A percentile compares a stretch with the other conserved stretches of the same genome.
Conservation (phyloP, 495 filamentous ascomycete genomes). For the Daldinia loculata region DNA sequence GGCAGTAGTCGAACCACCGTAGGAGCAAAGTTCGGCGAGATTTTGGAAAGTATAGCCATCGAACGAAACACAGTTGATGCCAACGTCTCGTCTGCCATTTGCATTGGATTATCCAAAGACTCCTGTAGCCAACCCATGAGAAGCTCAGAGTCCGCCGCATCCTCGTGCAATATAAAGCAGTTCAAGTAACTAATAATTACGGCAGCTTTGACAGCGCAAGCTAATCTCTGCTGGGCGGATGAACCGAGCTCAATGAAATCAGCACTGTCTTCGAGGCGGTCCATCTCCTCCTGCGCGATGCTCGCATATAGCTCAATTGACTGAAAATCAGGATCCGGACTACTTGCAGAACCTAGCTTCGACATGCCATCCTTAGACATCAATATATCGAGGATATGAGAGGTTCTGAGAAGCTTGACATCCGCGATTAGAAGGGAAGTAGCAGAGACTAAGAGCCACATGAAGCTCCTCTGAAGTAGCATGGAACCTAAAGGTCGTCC, state of each 20-base stretch:
- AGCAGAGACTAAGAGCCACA: constrained; percentile 80
- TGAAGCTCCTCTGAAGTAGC: constrained; percentile 85
- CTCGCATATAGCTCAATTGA: constrained; percentile 76
- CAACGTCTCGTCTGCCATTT: constrained; percentile 80
- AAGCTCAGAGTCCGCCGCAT: constrained; percentile 79
- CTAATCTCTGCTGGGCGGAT: constrained; percentile 85
- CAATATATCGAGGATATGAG: constrained; percentile 79
- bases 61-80: constrained; percentile 80
- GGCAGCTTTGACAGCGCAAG: constrained; percentile 83
- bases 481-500: constrained; percentile 90
- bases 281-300: constrained; percentile 81
- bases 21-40: constrained; percentile 74
- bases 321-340: constrained; percentile 57
- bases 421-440: constrained; percentile 75
- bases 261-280: constrained; percentile 83
- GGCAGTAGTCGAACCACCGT: constrained; percentile 83
- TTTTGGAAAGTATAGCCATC: constrained; percentile 79
- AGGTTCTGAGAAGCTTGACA: constrained; percentile 63
- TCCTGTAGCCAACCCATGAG: constrained; percentile 88
- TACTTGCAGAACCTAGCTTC: constrained; percentile 50
- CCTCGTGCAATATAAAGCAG: constrained; percentile 79
- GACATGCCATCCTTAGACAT: constrained; percentile 60
- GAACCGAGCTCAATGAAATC: constrained; percentile 88
- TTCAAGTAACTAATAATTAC: constrained; percentile 86
- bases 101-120: constrained; percentile 74